These are phyloP conservation scores for Puccinia coronata DNA, from an alignment of 1,284 basidiomycete genomes.

Conservation along the genomic window DNA sequence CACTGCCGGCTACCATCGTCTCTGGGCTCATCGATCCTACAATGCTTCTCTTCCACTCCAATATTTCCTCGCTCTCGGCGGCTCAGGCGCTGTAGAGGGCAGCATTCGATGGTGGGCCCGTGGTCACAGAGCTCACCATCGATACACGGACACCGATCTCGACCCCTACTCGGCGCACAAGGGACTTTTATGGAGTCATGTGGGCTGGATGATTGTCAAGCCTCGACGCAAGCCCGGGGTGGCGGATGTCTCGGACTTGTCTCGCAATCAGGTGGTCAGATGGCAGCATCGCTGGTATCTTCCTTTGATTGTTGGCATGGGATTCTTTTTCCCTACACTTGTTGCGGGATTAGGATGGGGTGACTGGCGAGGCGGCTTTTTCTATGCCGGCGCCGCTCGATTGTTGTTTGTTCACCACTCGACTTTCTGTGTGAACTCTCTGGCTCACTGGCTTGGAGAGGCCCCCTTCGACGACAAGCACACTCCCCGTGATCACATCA, in stretches of 20 bases:
- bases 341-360: constrained; percentile 81
- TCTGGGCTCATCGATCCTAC: constrained; percentile 88
- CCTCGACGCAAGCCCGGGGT: constrained; percentile 82
- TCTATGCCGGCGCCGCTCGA: constrained; percentile 80
- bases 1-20: constrained; percentile 79
- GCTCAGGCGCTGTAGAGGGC: constrained; percentile 83
- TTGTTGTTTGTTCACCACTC: constrained; percentile 88
- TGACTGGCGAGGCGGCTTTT: constrained; percentile 78
- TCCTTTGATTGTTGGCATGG: constrained; percentile 71
- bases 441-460: constrained; percentile 91
- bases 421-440: constrained; percentile 92
- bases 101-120: constrained; percentile 93
- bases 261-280: constrained; percentile 72
- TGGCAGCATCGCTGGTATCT: constrained; percentile 88
- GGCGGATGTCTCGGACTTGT: constrained; percentile 82
- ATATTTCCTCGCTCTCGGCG: constrained; percentile 74
- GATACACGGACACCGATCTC: constrained; percentile 89
- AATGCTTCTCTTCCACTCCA: constrained; percentile 78
- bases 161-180: constrained; percentile 90
- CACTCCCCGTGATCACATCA: constrained; percentile 79
- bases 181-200: constrained; percentile 73
- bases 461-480: constrained; percentile 92
- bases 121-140: constrained; percentile 78
- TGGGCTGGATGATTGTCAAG: constrained; percentile 92
- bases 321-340: constrained; percentile 72